Evolutionary conservation across 164 flowering plant genomes (phyloP).

Genomic region (Sedum album): DNA sequence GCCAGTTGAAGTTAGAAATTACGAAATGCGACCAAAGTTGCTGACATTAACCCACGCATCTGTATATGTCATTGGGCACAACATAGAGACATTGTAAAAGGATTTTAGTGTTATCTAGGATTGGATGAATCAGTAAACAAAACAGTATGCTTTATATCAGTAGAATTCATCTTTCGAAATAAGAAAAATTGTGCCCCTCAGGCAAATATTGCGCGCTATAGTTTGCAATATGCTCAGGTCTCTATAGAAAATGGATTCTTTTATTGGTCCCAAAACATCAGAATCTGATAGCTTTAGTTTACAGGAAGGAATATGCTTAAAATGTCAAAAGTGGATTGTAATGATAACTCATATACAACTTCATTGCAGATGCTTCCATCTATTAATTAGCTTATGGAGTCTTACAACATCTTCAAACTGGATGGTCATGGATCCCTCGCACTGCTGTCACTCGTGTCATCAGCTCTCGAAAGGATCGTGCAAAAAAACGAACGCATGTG

Average conservation of each 20-base stretch:
- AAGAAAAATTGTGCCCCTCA: too few relatives aligned
- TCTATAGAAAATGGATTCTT: too few relatives aligned
- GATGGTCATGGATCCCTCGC: background rate
- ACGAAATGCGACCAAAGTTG: conserved; percentile 83
- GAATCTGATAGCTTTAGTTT: background rate
- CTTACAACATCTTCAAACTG: background rate
- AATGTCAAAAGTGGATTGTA: background rate
- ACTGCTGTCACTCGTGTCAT: background rate
- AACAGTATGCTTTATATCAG: too few relatives aligned
- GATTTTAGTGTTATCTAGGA: background rate
- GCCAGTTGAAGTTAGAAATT: conserved; percentile 91
- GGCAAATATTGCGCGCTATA: too few relatives aligned
- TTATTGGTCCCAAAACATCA: background rate
- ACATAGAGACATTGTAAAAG: conserved; percentile 67
- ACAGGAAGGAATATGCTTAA: background rate
- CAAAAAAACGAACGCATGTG: background rate
- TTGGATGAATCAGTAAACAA: too few relatives aligned
- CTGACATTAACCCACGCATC: conserved; percentile 99
- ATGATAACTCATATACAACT: background rate
- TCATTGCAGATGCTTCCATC: background rate
- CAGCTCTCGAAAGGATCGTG: background rate
- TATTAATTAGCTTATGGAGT: background rate
- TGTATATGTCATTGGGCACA: conserved; percentile 65
- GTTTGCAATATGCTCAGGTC: too few relatives aligned
- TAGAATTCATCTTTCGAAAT: too few relatives aligned